Evolutionary conservation across 2,329 filamentous ascomycete genomes (phyloP).

Genomic region (Neoarthrinium moseri): DNA sequence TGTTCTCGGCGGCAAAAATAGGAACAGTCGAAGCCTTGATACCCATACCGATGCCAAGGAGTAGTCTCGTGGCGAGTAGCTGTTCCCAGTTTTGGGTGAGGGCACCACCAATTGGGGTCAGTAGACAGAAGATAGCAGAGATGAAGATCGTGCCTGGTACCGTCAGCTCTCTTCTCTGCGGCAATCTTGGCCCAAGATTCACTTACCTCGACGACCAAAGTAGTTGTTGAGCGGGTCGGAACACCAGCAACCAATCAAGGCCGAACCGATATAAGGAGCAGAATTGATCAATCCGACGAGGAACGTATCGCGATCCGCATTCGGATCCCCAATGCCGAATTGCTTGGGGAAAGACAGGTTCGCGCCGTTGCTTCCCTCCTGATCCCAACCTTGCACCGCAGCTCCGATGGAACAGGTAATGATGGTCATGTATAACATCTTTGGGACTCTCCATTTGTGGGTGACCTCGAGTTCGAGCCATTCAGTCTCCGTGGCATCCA

Average conservation of each 20-base stretch:
- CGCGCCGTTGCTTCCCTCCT: slow-evolving; percentile 38
- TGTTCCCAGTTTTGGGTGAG: slow-evolving; percentile 51
- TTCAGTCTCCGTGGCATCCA: slow-evolving; percentile 56
- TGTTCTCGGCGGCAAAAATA: slow-evolving; percentile 63
- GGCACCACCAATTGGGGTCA: slow-evolving; percentile 22
- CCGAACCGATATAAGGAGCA: slow-evolving; percentile 38
- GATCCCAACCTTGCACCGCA: slow-evolving; percentile 48
- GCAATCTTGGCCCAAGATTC: background rate
- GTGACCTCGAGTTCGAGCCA: slow-evolving; percentile 57
- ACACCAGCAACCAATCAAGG: slow-evolving; percentile 49
- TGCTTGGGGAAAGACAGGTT: slow-evolving; percentile 41
- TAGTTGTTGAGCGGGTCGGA: slow-evolving; percentile 43
- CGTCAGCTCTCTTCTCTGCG: background rate
- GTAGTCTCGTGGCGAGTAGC: slow-evolving; percentile 66
- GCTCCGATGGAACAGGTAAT: slow-evolving; percentile 43
- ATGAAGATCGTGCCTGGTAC: slow-evolving; percentile 13
- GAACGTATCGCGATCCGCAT: slow-evolving; percentile 47
- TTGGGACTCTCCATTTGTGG: slow-evolving; percentile 67
- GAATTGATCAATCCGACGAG: slow-evolving; percentile 59
- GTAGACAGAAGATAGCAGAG: slow-evolving; percentile 24
- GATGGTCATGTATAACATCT: slow-evolving; percentile 62
- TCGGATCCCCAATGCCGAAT: slow-evolving; percentile 36
- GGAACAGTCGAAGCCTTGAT: slow-evolving; percentile 61
- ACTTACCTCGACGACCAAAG: slow-evolving; percentile 40
- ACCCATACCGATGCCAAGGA: slow-evolving; percentile 67